Percentiles rank a stretch among this genome's conserved stretches.
Conservation (phyloP, 257 asterid species). For the Fraxinus excelsior region DNA sequence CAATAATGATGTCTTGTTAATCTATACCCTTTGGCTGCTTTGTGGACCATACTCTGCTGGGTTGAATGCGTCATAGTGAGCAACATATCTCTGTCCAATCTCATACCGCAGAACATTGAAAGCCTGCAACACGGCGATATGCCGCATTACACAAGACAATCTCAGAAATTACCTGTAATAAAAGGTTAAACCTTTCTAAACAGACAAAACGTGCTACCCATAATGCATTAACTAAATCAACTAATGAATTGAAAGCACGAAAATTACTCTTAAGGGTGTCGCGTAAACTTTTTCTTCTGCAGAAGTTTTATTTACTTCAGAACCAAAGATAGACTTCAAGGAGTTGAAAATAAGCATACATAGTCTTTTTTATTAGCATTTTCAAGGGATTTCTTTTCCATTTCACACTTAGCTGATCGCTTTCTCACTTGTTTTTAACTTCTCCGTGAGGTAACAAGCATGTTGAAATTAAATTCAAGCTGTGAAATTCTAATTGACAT, state of each 20-base stretch:
- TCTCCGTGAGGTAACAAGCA: neutral
- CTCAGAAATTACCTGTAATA: conserved; percentile 53
- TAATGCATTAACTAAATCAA: conserved; percentile 11
- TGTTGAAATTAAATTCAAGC: neutral
- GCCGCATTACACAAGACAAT: conserved; percentile 42
- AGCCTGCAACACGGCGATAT: conserved; percentile 68
- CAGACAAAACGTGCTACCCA: conserved; percentile 10
- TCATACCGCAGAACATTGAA: conserved; percentile 82
- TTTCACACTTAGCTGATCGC: neutral
- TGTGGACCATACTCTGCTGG: conserved; percentile 78
- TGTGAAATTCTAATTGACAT: neutral
- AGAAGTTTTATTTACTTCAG: neutral
- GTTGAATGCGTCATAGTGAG: conserved; percentile 82
- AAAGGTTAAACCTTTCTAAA: conserved; percentile 33
- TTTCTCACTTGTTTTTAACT: neutral
- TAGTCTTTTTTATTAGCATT: no score
- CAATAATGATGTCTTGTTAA: neutral
- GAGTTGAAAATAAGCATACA: neutral
- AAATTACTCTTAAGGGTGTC: neutral
- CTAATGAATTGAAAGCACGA: neutral
- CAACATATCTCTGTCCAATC: conserved; percentile 72
- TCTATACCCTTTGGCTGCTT: conserved; percentile 75
- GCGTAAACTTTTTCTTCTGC: conserved; percentile 7
- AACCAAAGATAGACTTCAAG: neutral
- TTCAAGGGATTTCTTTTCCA: neutral